Evolutionary conservation across 1,284 basidiomycete species (phyloP), one percentile per base, ranked within the genome.

Genomic region (Apiotrichum porosum): DNA sequence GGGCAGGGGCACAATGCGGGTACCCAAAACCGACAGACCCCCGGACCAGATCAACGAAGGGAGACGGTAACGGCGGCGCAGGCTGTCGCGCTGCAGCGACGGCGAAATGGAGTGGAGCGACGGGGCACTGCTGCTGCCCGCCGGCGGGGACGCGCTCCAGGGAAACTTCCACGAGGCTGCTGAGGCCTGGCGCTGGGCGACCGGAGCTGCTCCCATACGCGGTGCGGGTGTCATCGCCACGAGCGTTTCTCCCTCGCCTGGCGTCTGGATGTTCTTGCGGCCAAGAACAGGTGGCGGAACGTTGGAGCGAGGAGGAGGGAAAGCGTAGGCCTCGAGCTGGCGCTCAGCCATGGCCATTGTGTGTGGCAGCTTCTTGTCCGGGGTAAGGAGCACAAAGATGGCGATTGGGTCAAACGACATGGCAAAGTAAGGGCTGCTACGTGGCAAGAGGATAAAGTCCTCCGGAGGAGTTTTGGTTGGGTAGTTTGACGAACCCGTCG

Each of bases 401-500:
- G 83, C 78, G 37, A 79, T 75, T 0, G 89, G 84, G 65, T 93
- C 88, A 66, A 79, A 83, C 10, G 78, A 73, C 10, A 83, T 80
- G 35, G 77, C 73, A 64, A 84, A 86, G 68, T 90, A 85, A 1
- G 89, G 88, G 51, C 70, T 86, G 23, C 77, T 74, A 40, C 80
- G 78, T 0, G 91, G 86, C 15, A 90, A 67, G 18, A 92, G 77
- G 12, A 88, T 66, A 64, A 87, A 91, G 63, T 94, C 90, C 61
- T 92, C 84, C 5, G 84, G 78, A 0, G 81, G 70, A 1, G 81
- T 80, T 6, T 72, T 63, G 0, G 83, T 82, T 8, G 77, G 73
- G 58, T 88, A 90, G 45, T 81, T 79, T 48, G 80, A 80, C 3
- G 79, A 76, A 33, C 82, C 78, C 2, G 74, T 76, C 2, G 83